Evolutionary conservation across 305 asterid species (phyloP).

Genomic region (Euphrasia arctica): DNA sequence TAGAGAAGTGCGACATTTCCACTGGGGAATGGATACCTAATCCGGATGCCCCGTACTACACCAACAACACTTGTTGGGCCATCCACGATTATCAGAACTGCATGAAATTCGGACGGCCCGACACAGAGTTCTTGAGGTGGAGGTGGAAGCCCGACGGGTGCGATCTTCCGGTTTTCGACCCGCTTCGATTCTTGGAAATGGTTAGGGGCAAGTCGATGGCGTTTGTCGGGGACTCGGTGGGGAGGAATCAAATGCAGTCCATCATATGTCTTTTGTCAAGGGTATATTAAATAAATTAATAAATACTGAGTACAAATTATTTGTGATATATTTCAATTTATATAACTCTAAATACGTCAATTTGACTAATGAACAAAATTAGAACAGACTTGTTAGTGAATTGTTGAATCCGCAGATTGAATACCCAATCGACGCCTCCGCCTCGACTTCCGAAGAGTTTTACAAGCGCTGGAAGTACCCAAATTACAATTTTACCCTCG

Average conservation of each 20-base stretch:
- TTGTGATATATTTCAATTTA: too few relatives aligned
- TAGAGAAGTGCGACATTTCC: conserved; percentile 49
- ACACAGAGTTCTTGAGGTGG: conserved; percentile 59
- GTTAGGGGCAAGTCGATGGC: conserved; percentile 51
- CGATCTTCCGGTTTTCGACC: conserved; percentile 44
- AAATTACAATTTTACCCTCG: conserved; percentile 59
- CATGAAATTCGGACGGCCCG: conserved; percentile 67
- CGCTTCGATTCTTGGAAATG: conserved; percentile 45
- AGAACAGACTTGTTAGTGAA: too few relatives aligned
- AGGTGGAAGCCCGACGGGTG: conserved; percentile 61
- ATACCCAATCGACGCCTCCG: conserved; percentile 47
- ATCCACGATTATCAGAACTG: conserved; percentile 80
- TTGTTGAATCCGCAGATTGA: conserved; percentile 34
- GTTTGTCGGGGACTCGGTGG: conserved; percentile 59
- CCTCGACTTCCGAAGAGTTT: conserved; percentile 37
- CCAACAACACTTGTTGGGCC: conserved; percentile 50
- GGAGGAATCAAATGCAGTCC: conserved; percentile 64
- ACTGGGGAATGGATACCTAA: conserved; percentile 60
- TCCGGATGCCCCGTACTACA: conserved; percentile 58
- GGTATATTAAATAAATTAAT: conserved; percentile 21
- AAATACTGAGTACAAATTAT: too few relatives aligned
- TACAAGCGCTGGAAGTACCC: conserved; percentile 52
- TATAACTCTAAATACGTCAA: too few relatives aligned
- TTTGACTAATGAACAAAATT: too few relatives aligned
- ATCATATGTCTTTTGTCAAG: conserved; percentile 58